Percentiles rank a stretch among this genome's conserved stretches.
Conservation (phyloP, 139 green algal species). For the Coelastrella sp. region DNA sequence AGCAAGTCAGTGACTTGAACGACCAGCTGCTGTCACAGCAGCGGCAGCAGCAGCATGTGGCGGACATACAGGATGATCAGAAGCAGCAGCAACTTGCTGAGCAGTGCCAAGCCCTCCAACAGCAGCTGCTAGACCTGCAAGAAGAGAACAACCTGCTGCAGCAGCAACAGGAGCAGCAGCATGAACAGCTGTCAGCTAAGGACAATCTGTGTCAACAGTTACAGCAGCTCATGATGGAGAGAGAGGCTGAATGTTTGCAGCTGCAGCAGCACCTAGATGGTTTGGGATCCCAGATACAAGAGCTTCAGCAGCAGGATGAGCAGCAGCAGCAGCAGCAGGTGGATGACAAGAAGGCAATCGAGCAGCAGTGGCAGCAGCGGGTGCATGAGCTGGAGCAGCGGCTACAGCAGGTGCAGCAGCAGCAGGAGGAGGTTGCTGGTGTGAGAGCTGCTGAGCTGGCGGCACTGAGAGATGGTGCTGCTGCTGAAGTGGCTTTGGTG, state of each 20-base stretch:
- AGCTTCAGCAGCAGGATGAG: background rate
- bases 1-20: too few relatives aligned
- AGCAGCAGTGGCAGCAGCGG: conserved; percentile 23
- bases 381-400: conserved; percentile 10
- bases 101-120: background rate
- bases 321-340: background rate
- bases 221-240: background rate
- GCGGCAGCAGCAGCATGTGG: too few relatives aligned
- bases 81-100: background rate
- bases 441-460: conserved; percentile 23
- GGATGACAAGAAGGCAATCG: background rate
- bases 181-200: conserved; percentile 59
- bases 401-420: conserved; percentile 26
- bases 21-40: too few relatives aligned
- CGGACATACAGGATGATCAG: too few relatives aligned
- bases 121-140: background rate
- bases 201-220: conserved; percentile 85
- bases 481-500: conserved; percentile 34
- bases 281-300: background rate
- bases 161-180: background rate
- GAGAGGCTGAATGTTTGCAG: background rate
- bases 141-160: background rate
- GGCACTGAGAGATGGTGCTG: conserved; percentile 9
- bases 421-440: conserved; percentile 16
- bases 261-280: background rate